Conservation (phyloP, 495 filamentous ascomycete species). For the Penicillium ochrochloron region DNA sequence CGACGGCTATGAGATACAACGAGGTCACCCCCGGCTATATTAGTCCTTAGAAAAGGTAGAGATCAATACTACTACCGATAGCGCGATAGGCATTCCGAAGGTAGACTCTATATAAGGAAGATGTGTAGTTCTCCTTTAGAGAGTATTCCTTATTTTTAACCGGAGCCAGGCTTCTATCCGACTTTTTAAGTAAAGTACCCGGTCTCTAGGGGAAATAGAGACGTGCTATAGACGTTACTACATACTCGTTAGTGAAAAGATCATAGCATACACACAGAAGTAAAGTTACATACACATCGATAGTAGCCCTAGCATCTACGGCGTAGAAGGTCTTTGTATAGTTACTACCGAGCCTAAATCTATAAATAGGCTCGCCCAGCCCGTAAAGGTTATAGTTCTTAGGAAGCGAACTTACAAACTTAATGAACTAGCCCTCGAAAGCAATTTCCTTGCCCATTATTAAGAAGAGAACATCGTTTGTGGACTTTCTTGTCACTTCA, state of each 20-base stretch:
- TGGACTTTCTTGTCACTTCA: neutral
- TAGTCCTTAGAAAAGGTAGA: neutral
- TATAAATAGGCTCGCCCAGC: neutral
- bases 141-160: neutral
- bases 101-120: neutral
- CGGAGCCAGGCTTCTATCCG: neutral
- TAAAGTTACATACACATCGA: neutral
- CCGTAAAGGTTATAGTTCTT: neutral
- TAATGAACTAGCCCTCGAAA: neutral
- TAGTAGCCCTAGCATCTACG: neutral
- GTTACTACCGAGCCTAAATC: neutral
- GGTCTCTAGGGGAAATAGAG: neutral
- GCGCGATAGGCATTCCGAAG: neutral
- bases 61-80: neutral
- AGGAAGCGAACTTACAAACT: neutral
- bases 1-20: neutral
- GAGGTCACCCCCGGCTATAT: neutral
- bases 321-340: neutral
- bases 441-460: neutral
- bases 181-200: neutral
- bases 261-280: no score
- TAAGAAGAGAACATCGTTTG: neutral
- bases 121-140: neutral
- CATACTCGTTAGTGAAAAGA: neutral
- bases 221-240: neutral